Evolutionary conservation across 495 filamentous ascomycete genomes (phyloP).

Genomic region (Lentithecium fluviatile): DNA sequence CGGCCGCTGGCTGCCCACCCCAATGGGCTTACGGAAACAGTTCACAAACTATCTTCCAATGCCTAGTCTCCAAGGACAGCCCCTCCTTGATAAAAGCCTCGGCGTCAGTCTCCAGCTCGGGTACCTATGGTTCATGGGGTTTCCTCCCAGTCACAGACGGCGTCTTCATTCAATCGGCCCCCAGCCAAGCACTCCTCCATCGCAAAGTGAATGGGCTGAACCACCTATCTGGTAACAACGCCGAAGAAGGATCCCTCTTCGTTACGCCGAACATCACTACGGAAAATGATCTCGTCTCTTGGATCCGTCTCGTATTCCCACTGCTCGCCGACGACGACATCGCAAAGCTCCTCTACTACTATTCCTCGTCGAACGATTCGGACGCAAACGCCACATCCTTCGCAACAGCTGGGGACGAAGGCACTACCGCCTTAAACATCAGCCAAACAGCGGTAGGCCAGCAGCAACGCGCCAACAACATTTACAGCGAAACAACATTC

Average conservation of each 20-base stretch:
- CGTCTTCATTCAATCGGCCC: slow-evolving; percentile 2
- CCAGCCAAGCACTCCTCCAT: not conserved
- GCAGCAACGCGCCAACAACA: slow-evolving; percentile 47
- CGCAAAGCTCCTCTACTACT: slow-evolving; percentile 18
- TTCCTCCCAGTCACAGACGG: slow-evolving; percentile 18
- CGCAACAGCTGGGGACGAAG: slow-evolving; percentile 3
- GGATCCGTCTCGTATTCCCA: slow-evolving; percentile 13
- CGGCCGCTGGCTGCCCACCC: too few species aligned
- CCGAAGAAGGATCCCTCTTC: slow-evolving; percentile 19
- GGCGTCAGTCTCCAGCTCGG: too few species aligned
- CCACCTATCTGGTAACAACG: slow-evolving; percentile 23
- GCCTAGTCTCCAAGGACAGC: too few species aligned
- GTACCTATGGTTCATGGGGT: slow-evolving; percentile 14
- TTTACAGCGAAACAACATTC: slow-evolving; percentile 64
- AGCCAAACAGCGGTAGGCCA: slow-evolving; percentile 49
- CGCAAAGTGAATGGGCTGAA: slow-evolving; percentile 11
- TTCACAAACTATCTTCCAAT: too few species aligned
- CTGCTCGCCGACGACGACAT: slow-evolving; percentile 7
- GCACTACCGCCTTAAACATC: slow-evolving; percentile 13
- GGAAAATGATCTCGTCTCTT: slow-evolving; percentile 12
- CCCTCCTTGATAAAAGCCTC: too few species aligned
- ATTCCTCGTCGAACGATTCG: slow-evolving; percentile 1
- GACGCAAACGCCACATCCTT: not conserved
- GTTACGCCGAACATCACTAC: slow-evolving; percentile 8
- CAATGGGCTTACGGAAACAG: too few species aligned